phyloP scores from a whole-genome alignment of 768 basidiomycete species.

The Porphyrellus cyaneotinctus region DNA sequence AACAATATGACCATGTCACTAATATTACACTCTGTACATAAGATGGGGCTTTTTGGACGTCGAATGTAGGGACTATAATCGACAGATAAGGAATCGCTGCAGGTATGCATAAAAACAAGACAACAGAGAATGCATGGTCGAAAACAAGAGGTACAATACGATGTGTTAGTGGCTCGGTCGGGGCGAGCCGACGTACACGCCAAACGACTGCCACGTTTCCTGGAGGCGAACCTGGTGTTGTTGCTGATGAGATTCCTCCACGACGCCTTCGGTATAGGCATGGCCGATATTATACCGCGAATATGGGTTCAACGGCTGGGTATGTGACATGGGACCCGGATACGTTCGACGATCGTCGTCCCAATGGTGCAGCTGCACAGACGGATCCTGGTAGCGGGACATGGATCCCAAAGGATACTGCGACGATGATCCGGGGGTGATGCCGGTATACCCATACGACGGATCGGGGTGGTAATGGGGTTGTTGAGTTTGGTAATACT shows the following conservation, averaged over 20 bases:
- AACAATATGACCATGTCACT: not conserved
- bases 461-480: slow-evolving; percentile 11
- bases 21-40: not conserved
- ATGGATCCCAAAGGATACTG: not conserved
- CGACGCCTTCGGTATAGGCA: not conserved
- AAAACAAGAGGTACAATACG: not conserved
- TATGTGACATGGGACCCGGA: not conserved
- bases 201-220: slow-evolving; percentile 70
- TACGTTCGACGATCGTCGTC: slow-evolving; percentile 2
- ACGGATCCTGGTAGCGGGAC: slow-evolving; percentile 9
- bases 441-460: not conserved
- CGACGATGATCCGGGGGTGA: slow-evolving; percentile 5
- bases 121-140: not conserved
- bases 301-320: not conserved
- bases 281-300: slow-evolving; percentile 8
- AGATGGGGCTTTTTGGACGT: not conserved
- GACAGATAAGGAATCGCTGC: not conserved
- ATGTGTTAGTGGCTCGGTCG: not conserved
- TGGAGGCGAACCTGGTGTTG: slow-evolving; percentile 24
- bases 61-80: not conserved
- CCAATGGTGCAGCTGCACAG: slow-evolving; percentile 15
- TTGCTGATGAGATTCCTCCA: slow-evolving; percentile 11
- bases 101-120: not conserved
- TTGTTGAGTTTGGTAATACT: slow-evolving; percentile 26
- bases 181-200: slow-evolving; percentile 45